Base-by-base conservation (phyloP, 192 early-diverging fungal species). In the Umbelopsis sp. region DNA sequence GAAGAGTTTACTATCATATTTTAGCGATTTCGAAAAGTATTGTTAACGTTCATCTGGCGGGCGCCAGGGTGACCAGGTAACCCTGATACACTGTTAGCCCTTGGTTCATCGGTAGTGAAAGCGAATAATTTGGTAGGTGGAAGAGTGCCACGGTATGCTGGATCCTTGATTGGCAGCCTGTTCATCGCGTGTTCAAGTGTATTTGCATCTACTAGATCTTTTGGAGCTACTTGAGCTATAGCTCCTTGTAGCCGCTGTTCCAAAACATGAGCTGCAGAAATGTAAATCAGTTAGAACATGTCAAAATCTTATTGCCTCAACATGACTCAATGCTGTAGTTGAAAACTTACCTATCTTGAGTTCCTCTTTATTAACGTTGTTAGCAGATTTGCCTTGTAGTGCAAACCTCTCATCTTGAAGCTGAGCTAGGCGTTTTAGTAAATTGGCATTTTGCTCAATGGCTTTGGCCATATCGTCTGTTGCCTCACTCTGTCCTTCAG, bases 61-160 rank as follows among this genome's bases (percentile, higher is more conserved):
- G 31, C 16, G 16, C 56, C 56, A 34, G 31, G 4, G 29, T 62
- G 26, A 16, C 29, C 12, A 6, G 26, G 26, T 8, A 20, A 62
- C 16, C 14, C 20, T 17, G 56, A 20, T 16, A 32, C 12, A 34
- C 4, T 20, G 14, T 8, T 34, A 4, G 12, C 26, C 2, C 3
- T n/a, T 5, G 11, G 31, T n/a, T 62, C 26, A 53, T 79, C 80
- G 1, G 80, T 80, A 1, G 81, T 75, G 43, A 83, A 87, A 0
- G 83, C 83, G 66, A 85, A 85, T 1, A 77, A 74, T 38, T 83
- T 84, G 43, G 69, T 81, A 45, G 81, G 72, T n/a, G 85, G 83
- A 31, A 86, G 52, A 22, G 79, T 69, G n/a, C 86, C 86, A n/a
- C 74, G 66, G 53, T 81, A 87, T 12, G 78, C 73, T 2, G 83